These are phyloP conservation scores for Bacidia gigantensis DNA, from an alignment of 495 filamentous ascomycete genomes.

Conservation along the genomic window DNA sequence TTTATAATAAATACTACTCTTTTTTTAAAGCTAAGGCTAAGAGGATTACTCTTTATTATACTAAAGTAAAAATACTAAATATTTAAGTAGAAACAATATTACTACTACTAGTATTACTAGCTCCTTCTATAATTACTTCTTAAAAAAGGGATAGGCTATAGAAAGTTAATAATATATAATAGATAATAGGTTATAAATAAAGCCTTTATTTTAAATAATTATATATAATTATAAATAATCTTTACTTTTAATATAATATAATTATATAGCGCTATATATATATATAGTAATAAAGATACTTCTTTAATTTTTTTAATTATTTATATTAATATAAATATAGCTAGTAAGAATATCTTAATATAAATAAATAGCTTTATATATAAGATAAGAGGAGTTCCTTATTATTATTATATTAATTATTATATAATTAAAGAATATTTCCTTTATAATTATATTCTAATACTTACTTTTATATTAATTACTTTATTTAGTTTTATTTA, in stretches of 20 bases:
- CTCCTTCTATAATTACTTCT: not conserved
- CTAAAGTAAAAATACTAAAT: not conserved
- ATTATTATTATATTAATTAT: no score
- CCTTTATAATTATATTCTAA: no score
- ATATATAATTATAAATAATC: conserved; percentile 10
- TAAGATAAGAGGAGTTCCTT: no score
- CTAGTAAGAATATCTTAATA: not conserved
- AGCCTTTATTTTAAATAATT: not conserved
- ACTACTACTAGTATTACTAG: not conserved
- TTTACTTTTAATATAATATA: conserved; percentile 5
- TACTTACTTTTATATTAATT: no score
- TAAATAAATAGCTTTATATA: not conserved
- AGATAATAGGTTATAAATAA: not conserved
- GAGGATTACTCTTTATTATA: not conserved
- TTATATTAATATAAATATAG: not conserved
- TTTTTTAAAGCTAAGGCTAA: not conserved
- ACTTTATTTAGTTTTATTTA: no score
- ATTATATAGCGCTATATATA: no score
- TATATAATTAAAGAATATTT: no score
- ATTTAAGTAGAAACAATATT: not conserved
- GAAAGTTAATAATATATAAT: not conserved
- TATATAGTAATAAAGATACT: no score
- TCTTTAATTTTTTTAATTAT: not conserved
- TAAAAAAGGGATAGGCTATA: not conserved
- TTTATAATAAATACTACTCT: no score